Conservation (phyloP, 192 early-diverging fungal species). For the Mortierella hygrophila region DNA sequence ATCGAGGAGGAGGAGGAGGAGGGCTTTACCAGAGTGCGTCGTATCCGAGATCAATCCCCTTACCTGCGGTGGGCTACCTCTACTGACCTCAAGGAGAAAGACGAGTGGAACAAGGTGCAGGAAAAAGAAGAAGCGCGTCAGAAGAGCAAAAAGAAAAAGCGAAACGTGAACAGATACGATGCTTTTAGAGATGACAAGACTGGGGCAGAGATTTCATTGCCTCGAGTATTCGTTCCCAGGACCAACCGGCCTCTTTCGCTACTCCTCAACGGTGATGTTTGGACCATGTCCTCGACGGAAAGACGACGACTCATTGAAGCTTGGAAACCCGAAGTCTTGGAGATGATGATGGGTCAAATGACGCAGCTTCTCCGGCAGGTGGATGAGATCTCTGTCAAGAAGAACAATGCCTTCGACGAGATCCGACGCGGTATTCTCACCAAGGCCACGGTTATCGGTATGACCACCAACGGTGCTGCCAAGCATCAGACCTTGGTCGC, state of each 20-base stretch:
- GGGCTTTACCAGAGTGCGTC: slow-evolving; percentile 6
- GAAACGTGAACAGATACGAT: not conserved
- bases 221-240: slow-evolving; percentile 4
- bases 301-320: slow-evolving; percentile 47
- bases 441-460: slow-evolving; percentile 61
- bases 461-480: slow-evolving; percentile 74
- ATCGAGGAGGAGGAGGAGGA: not conserved
- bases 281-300: slow-evolving; percentile 63
- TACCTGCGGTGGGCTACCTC: slow-evolving; percentile 36
- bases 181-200: not conserved
- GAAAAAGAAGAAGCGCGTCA: not conserved
- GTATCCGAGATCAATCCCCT: not conserved
- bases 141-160: not conserved
- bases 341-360: slow-evolving; percentile 35
- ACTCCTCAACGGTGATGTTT: slow-evolving; percentile 46
- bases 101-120: not conserved
- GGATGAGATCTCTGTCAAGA: slow-evolving; percentile 4
- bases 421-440: slow-evolving; percentile 41
- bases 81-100: slow-evolving; percentile 16
- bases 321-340: slow-evolving; percentile 54
- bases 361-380: slow-evolving; percentile 17
- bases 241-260: slow-evolving; percentile 10
- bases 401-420: slow-evolving; percentile 49
- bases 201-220: not conserved
- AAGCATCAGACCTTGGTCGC: slow-evolving; percentile 58